Conservation (phyloP, 2,329 filamentous ascomycete genomes). For the Ascochyta clinopodiicola region DNA sequence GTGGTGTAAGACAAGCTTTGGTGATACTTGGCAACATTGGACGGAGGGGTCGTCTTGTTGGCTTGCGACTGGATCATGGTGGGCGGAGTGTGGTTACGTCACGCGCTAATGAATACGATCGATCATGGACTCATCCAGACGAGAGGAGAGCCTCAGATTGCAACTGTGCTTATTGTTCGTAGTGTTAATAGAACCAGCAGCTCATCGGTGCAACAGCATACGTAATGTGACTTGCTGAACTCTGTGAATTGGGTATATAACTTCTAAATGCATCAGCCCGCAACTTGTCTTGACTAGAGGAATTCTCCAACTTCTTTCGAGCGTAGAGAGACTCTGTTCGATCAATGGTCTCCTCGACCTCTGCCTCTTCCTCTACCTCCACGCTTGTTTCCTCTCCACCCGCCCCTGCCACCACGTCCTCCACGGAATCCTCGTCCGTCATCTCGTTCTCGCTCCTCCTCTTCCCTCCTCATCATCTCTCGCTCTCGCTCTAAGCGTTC, state of each 20-base stretch:
- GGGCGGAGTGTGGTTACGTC: neutral
- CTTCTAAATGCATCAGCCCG: neutral
- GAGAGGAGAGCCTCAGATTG: neutral
- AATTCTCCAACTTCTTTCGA: neutral
- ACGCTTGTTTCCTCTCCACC: constrained; percentile 45
- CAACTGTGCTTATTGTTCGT: neutral
- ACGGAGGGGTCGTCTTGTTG: neutral
- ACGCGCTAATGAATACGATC: neutral
- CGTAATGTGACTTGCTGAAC: neutral
- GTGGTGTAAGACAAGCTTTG: constrained; percentile 9
- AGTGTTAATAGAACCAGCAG: neutral
- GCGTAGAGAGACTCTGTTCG: neutral
- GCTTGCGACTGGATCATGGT: neutral
- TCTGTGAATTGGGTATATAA: neutral
- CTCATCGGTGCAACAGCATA: neutral
- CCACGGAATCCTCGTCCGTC: constrained; percentile 42
- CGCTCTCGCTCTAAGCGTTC: constrained; percentile 60
- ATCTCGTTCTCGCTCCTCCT: constrained; percentile 49
- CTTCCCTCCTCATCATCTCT: constrained; percentile 52
- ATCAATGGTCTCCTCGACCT: constrained; percentile 32
- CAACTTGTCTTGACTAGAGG: neutral
- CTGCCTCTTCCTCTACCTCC: constrained; percentile 35
- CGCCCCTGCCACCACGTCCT: constrained; percentile 41
- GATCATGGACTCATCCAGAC: neutral
- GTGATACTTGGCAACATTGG: constrained; percentile 12